Conservation (phyloP, 192 early-diverging fungal species). For the Chytriomyces hyalinus region DNA sequence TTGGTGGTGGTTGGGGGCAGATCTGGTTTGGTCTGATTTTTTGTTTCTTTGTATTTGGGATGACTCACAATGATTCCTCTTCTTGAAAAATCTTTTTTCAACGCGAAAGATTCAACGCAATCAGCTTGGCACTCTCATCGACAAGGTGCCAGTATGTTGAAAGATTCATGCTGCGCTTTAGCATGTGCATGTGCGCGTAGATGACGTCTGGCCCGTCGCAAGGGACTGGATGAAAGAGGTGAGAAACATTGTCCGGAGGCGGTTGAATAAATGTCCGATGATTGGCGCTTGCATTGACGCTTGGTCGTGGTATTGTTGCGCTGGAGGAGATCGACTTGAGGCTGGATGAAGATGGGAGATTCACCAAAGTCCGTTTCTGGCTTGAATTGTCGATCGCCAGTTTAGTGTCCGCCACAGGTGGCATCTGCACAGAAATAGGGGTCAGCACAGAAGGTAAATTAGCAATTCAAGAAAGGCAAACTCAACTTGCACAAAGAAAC, state of each 20-base stretch:
- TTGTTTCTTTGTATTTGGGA: no score
- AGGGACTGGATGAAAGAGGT: background rate
- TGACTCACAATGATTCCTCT: no score
- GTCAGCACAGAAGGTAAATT: background rate
- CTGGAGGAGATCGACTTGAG: no score
- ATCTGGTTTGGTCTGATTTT: no score
- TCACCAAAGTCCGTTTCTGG: background rate
- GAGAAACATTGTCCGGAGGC: background rate
- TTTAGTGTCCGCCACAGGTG: no score
- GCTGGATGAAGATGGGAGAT: background rate
- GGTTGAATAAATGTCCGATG: background rate
- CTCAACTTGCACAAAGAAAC: slow-evolving; percentile 41
- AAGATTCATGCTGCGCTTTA: background rate
- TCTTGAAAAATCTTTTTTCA: no score
- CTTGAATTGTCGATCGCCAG: background rate
- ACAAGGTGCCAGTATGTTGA: background rate
- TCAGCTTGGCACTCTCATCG: background rate
- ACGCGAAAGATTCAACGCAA: background rate
- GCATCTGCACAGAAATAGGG: background rate
- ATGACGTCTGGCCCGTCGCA: background rate
- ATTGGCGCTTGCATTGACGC: background rate
- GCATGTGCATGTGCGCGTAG: slow-evolving; percentile 6
- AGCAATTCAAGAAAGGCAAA: background rate
- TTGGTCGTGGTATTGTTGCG: background rate
- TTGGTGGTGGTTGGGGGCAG: no score